Base-by-base conservation (phyloP, 2,329 filamentous ascomycete genomes). In the Aureobasidium sp. region DNA sequence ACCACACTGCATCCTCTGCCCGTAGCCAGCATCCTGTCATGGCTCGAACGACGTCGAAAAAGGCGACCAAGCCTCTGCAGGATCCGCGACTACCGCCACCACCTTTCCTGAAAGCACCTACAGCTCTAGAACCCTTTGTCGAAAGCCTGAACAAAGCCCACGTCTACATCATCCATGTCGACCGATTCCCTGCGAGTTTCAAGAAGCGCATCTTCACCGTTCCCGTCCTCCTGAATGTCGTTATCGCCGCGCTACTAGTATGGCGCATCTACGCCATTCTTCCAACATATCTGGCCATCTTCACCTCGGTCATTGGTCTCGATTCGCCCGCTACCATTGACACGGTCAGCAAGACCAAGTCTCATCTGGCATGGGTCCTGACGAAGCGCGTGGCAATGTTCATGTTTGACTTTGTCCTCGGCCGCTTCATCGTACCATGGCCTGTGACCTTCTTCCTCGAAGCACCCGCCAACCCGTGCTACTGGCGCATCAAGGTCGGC, bases 121-220 rank as follows among this genome's bases (percentile, higher is more conserved):
- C 82, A 53, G 78, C 80, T 35, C 82, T 96, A 60, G 69, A 80
- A 56, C 81, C 85, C 12, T 87, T 96, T 71, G 80, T 89, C 70
- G 76, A 82, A 39, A 81, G 79, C 47, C 85, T 96, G 63, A 82
- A 85, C 63, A 79, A 82, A 61, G 76, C 82, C 61, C 85, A 90
- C 73, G 82, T 96, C 71, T 96, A 97, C 81, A 83, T 97, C 69
- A 81, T 88, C 33, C 91, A 96, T 77, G 79, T 96, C 74, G 92
- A 97, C 79, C 77, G 76, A 64, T 85, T 88, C 64, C 85, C 86
- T 0, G 74, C 76, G 22, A 79, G 81, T 31, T 85, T 92, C 76
- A 97, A 97, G 76, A 84, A 84, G 72, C 88, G 90, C 70, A 88
- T 95, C 69, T 97, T 96, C 75, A 69, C 85, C 52, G 85, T 96